Evolutionary conservation across 768 basidiomycete species (phyloP).

Genomic region (Pholiota microspora): DNA sequence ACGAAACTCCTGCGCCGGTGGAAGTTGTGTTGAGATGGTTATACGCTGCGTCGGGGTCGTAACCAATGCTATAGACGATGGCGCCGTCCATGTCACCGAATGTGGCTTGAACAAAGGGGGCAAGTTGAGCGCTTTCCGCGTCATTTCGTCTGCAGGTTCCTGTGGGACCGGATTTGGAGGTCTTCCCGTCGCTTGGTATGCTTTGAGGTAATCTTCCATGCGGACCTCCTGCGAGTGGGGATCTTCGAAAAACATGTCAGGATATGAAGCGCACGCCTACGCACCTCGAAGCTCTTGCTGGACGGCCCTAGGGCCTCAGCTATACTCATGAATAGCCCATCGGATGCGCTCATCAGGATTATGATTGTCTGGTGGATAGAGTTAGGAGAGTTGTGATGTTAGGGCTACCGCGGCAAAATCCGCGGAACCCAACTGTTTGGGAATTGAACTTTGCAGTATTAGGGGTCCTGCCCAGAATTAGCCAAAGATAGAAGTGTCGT

Average conservation of each 20-base stretch:
- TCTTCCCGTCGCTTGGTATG: constrained; percentile 43
- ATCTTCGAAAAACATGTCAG: background rate
- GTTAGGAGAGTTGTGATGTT: too few relatives aligned
- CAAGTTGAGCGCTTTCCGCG: constrained; percentile 43
- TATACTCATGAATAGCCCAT: constrained; percentile 26
- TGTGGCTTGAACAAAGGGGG: constrained; percentile 51
- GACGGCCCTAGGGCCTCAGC: constrained; percentile 18
- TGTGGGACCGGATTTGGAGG: constrained; percentile 49
- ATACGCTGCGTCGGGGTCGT: constrained; percentile 6
- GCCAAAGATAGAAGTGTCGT: too few relatives aligned
- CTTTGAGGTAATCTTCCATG: constrained; percentile 49
- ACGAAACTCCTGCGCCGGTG: constrained; percentile 3
- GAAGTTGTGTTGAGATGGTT: constrained; percentile 8
- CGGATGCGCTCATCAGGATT: constrained; percentile 7
- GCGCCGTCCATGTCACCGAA: background rate
- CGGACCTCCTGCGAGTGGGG: constrained; percentile 47
- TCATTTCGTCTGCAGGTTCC: constrained; percentile 40
- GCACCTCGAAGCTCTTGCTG: constrained; percentile 30
- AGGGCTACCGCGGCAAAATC: too few relatives aligned
- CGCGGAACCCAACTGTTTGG: too few relatives aligned
- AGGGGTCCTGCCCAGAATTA: too few relatives aligned
- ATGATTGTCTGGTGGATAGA: background rate
- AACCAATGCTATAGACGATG: background rate
- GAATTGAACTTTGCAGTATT: too few relatives aligned
- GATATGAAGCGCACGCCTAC: background rate